Conservation (phyloP, 1,284 basidiomycete species). For the Fomitopsis palustris region DNA sequence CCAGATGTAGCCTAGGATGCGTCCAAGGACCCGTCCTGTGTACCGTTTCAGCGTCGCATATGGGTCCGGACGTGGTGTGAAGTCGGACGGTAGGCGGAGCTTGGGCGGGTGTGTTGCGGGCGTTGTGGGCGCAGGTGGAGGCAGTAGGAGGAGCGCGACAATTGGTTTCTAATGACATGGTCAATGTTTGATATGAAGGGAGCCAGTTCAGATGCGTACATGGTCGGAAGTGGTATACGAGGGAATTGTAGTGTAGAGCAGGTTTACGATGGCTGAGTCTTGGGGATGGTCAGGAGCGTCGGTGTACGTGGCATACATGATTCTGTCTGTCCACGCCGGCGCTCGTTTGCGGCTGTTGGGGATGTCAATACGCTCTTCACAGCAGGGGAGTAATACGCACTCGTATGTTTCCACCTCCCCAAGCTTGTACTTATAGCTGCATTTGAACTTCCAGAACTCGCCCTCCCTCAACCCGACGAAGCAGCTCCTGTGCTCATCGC, state of each 20-base stretch:
- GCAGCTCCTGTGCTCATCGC: slow-evolving; percentile 51
- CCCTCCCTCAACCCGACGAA: slow-evolving; percentile 79
- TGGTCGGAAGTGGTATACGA: slow-evolving; percentile 79
- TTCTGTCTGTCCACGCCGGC: slow-evolving; percentile 94
- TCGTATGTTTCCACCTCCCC: slow-evolving; percentile 80
- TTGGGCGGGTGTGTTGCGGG: slow-evolving; percentile 30
- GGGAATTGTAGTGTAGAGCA: slow-evolving; percentile 72
- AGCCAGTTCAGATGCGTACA: slow-evolving; percentile 32
- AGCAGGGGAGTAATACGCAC: slow-evolving; percentile 39
- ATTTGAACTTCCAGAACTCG: slow-evolving; percentile 81
- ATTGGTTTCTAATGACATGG: slow-evolving; percentile 57
- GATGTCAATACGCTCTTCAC: background rate
- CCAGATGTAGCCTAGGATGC: slow-evolving; percentile 74
- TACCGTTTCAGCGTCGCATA: slow-evolving; percentile 54
- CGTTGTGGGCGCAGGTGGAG: slow-evolving; percentile 30
- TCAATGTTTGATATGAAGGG: background rate
- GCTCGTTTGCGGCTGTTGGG: slow-evolving; percentile 60
- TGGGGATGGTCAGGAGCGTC: slow-evolving; percentile 56
- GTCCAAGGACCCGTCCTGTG: slow-evolving; percentile 63
- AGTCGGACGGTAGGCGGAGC: slow-evolving; percentile 49
- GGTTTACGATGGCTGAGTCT: slow-evolving; percentile 53
- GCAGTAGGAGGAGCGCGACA: slow-evolving; percentile 58
- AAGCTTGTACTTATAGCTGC: slow-evolving; percentile 85
- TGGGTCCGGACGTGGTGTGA: slow-evolving; percentile 49
- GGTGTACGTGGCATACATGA: slow-evolving; percentile 82